Conservation (phyloP, 2,329 filamentous ascomycete species). For the Botryosphaeria agaves region DNA sequence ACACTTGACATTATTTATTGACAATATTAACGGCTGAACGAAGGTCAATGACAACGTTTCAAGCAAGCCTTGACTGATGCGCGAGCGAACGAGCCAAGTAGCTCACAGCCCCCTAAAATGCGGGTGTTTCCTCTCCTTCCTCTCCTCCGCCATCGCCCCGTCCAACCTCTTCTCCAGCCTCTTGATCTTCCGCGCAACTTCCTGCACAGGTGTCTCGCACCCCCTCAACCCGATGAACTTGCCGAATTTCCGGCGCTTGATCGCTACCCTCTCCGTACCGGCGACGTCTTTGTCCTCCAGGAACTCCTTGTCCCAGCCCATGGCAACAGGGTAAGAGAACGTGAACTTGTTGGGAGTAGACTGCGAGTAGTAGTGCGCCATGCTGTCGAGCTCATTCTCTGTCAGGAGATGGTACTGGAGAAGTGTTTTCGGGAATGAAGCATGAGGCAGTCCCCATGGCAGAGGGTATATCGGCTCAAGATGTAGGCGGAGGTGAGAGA, state of each 20-base stretch:
- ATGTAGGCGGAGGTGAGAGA: constrained; percentile 46
- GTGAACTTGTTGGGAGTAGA: constrained; percentile 38
- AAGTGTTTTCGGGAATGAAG: constrained; percentile 46
- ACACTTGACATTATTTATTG: no score
- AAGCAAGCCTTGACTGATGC: no score
- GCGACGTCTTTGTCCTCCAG: constrained; percentile 6
- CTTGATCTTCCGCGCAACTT: constrained; percentile 24
- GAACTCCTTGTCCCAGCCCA: constrained; percentile 38
- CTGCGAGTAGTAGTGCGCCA: constrained; percentile 61
- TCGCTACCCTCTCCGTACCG: constrained; percentile 18
- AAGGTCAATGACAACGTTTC: no score
- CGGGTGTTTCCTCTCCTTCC: constrained; percentile 5
- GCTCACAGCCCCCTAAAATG: no score
- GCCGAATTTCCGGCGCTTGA: constrained; percentile 54
- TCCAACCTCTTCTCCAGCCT: constrained; percentile 10
- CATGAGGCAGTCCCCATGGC: constrained; percentile 41
- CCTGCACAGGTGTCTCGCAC: constrained; percentile 34
- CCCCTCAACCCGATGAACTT: constrained; percentile 56
- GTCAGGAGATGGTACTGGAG: constrained; percentile 61
- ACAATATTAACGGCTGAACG: no score
- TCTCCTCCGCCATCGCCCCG: constrained; percentile 7
- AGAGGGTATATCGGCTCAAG: constrained; percentile 46
- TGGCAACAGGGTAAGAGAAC: constrained; percentile 47
- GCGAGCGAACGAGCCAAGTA: no score
- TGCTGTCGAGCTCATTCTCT: constrained; percentile 48